Percentiles rank a stretch among this genome's conserved stretches.
These are phyloP conservation scores for Aristolochia fimbriata DNA, from an alignment of 164 flowering plant genomes.

Conservation along the genomic window DNA sequence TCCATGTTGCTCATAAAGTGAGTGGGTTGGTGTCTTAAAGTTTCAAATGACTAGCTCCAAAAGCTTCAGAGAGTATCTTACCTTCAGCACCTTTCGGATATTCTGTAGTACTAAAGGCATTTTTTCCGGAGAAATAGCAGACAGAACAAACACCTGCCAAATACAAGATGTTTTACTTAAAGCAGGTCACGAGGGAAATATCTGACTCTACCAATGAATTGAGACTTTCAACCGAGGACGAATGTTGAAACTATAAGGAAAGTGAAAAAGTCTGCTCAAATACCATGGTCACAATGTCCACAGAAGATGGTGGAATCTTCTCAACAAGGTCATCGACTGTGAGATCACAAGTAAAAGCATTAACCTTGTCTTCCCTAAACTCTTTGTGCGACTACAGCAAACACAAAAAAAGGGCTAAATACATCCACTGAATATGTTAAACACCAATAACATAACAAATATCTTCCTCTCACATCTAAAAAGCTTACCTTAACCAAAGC, in stretches of 20 bases:
- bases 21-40: not conserved
- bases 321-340: slow-evolving; percentile 60
- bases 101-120: slow-evolving; percentile 76
- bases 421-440: not conserved
- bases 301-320: slow-evolving; percentile 62
- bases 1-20: no score
- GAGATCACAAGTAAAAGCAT: slow-evolving; percentile 82
- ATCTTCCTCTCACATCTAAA: not conserved
- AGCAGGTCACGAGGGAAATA: not conserved
- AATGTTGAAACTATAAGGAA: slow-evolving; percentile 1
- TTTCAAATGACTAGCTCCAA: not conserved
- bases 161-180: not conserved
- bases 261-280: not conserved
- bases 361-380: slow-evolving; percentile 44
- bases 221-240: slow-evolving; percentile 1
- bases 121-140: slow-evolving; percentile 98
- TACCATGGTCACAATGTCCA: slow-evolving; percentile 96
- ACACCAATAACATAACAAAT: not conserved
- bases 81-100: slow-evolving; percentile 74
- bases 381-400: slow-evolving; percentile 65
- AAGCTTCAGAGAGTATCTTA: slow-evolving; percentile 12
- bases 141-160: slow-evolving; percentile 77
- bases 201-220: not conserved
- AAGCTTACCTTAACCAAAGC: slow-evolving; percentile 74
- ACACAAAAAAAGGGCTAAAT: not conserved